phyloP scores from a whole-genome alignment of 1,284 basidiomycete species.

The Leccinum pachyderme region DNA sequence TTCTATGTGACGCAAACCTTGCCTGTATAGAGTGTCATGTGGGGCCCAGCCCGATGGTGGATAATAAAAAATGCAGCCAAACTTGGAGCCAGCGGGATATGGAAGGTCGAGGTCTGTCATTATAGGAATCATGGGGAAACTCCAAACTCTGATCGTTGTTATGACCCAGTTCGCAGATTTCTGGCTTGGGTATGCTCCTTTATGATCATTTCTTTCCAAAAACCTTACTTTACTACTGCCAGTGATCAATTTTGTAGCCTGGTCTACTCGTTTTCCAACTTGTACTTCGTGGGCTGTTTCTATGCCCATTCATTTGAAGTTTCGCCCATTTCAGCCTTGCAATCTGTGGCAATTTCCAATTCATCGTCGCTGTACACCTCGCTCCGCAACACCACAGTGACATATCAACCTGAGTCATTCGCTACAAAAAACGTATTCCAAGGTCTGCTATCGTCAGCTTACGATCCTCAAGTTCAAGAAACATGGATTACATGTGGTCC shows the following conservation, averaged over 20 bases:
- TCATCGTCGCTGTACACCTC: not conserved
- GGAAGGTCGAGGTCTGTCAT: slow-evolving; percentile 68
- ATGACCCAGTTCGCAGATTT: slow-evolving; percentile 66
- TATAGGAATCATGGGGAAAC: not conserved
- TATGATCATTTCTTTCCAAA: slow-evolving; percentile 19
- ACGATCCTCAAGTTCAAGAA: slow-evolving; percentile 17
- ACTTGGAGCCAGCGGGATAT: slow-evolving; percentile 68
- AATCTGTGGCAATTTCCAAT: not conserved
- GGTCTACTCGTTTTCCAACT: slow-evolving; percentile 66
- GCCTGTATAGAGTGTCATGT: slow-evolving; percentile 19
- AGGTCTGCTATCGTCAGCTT: slow-evolving; percentile 5
- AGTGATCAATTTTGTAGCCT: slow-evolving; percentile 85
- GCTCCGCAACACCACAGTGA: not conserved
- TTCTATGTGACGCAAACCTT: not conserved
- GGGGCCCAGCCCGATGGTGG: slow-evolving; percentile 66
- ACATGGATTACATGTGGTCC: slow-evolving; percentile 23
- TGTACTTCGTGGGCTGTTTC: slow-evolving; percentile 73
- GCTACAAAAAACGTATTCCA: not conserved
- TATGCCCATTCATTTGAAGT: slow-evolving; percentile 41
- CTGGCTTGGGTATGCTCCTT: slow-evolving; percentile 66
- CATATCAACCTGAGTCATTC: not conserved
- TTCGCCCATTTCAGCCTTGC: not conserved
- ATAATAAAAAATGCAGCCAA: slow-evolving; percentile 60
- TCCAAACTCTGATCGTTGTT: not conserved
- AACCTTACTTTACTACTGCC: slow-evolving; percentile 14